phyloP scores from a whole-genome alignment of 2,329 filamentous ascomycete genomes.

The Peltaster fructicola region DNA sequence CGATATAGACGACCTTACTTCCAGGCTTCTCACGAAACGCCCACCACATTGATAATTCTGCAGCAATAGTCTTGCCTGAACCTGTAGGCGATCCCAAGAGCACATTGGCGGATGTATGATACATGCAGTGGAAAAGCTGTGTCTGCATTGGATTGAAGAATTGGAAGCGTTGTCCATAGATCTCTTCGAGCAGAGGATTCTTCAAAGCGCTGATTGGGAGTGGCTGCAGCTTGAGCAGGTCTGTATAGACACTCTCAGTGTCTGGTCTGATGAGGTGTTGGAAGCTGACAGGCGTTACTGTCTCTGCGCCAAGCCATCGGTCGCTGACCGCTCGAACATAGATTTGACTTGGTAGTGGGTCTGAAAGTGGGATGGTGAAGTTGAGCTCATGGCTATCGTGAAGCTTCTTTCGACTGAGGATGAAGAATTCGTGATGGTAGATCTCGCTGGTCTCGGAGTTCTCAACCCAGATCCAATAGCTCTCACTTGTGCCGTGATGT shows the following conservation, averaged over 20 bases:
- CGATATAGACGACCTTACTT: conserved; percentile 96
- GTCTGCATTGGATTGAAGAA: conserved; percentile 99
- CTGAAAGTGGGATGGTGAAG: conserved; percentile 88
- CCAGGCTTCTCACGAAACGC: conserved; percentile 86
- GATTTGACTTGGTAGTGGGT: conserved; percentile 86
- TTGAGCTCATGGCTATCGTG: conserved; percentile 95
- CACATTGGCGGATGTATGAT: conserved; percentile 82
- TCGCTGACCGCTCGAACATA: conserved; percentile 92
- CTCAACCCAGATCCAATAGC: conserved; percentile 98
- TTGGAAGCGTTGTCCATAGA: conserved; percentile 77
- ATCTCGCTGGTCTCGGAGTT: conserved; percentile 96
- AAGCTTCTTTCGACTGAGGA: conserved; percentile 74
- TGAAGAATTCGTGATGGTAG: conserved; percentile 94
- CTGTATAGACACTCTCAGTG: conserved; percentile 93
- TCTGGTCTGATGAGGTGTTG: conserved; percentile 95
- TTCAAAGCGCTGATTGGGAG: conserved; percentile 74
- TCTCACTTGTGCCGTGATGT: conserved; percentile 83
- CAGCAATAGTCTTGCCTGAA: conserved; percentile 92
- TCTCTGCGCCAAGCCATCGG: conserved; percentile 91
- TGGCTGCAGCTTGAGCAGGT: conserved; percentile 80
- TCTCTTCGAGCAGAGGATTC: conserved; percentile 68
- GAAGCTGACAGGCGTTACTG: conserved; percentile 86
- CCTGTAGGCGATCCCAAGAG: conserved; percentile 89
- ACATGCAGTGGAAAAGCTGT: conserved; percentile 92
- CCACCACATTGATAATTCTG: conserved; percentile 98